Percentiles rank a stretch among this genome's conserved stretches.
These are phyloP conservation scores for Colletotrichum brevisporum DNA, from an alignment of 2,329 filamentous ascomycete species.

Conservation along the genomic window DNA sequence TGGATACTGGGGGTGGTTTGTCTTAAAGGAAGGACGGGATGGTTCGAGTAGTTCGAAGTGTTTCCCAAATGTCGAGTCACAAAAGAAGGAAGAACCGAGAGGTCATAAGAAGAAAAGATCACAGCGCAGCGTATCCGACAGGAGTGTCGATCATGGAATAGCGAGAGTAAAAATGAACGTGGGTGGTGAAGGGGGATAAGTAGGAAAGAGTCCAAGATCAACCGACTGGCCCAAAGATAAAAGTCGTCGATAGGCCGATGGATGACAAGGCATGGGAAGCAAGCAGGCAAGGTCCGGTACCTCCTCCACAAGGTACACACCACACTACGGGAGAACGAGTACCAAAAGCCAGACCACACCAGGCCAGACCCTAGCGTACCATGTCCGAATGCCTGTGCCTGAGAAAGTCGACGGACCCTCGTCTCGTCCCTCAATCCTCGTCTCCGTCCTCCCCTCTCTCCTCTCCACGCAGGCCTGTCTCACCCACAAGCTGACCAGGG, in stretches of 20 bases:
- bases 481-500: conserved; percentile 59
- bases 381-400: conserved; percentile 33
- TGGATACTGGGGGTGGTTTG: conserved; percentile 43
- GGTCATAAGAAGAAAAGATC: conserved; percentile 63
- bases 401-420: conserved; percentile 45
- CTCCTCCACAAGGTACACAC: too few relatives aligned
- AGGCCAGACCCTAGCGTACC: conserved; percentile 46
- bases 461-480: conserved; percentile 62
- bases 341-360: conserved; percentile 35
- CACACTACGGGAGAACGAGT: conserved; percentile 29
- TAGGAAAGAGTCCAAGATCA: conserved; percentile 60
- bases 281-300: too few relatives aligned
- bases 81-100: conserved; percentile 66
- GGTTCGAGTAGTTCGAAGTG: conserved; percentile 48
- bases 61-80: conserved; percentile 61
- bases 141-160: conserved; percentile 64
- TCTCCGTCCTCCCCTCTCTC: conserved; percentile 43
- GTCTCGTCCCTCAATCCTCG: conserved; percentile 38
- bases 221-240: conserved; percentile 52
- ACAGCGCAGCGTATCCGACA: conserved; percentile 59
- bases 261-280: not conserved
- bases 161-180: conserved; percentile 53
- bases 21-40: conserved; percentile 62
- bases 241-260: conserved; percentile 53
- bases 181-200: conserved; percentile 65